Evolutionary conservation across 208 protist species (phyloP).

Genomic region (Acanthamoeba pearcei): DNA sequence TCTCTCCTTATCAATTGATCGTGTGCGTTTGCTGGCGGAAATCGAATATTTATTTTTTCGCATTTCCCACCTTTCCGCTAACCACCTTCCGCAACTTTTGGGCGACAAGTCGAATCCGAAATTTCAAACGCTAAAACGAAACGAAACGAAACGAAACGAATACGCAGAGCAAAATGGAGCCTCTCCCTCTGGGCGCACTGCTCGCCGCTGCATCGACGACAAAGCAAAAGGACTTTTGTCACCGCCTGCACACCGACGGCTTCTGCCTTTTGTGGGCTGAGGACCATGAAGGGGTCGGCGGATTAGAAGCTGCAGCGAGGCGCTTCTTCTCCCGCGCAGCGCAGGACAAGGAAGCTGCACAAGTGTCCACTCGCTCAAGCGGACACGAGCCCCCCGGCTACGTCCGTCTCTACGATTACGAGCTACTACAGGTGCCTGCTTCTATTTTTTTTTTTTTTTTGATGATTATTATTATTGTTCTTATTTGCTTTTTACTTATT

Average conservation of each 20-base stretch:
- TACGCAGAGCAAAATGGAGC: no score
- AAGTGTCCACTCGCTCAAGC: neutral
- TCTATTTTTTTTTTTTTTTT: neutral
- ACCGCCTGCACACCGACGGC: neutral
- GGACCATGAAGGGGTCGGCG: neutral
- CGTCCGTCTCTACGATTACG: neutral
- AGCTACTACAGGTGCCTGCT: neutral
- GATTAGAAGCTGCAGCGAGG: neutral
- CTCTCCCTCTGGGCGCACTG: neutral
- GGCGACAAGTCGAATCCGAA: neutral
- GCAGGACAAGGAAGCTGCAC: neutral
- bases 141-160: no score
- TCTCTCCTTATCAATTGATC: neutral
- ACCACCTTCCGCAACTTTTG: neutral
- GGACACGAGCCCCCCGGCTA: neutral
- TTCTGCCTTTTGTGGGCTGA: neutral
- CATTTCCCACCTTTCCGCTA: neutral
- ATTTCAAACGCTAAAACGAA: neutral
- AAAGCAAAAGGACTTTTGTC: neutral
- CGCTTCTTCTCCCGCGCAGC: neutral
- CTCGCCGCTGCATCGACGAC: neutral
- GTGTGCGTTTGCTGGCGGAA: conserved; percentile 9
- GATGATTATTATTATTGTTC: neutral
- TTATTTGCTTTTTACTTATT: neutral
- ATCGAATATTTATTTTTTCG: neutral